Conservation (phyloP, 495 filamentous ascomycete species). For the Durotheca rogersii region DNA sequence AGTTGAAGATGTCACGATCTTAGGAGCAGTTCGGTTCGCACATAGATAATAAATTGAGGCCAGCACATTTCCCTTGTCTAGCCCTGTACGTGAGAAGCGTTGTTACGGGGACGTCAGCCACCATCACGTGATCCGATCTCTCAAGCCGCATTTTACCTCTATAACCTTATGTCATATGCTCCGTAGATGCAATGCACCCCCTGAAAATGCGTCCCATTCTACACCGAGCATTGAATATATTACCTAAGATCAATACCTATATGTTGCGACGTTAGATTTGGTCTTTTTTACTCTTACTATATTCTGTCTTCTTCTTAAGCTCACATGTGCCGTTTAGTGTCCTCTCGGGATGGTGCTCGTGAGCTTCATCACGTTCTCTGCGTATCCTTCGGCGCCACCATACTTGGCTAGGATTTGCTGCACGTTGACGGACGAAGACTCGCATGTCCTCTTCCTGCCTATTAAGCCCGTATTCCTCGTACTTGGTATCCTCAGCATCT, state of each 20-base stretch:
- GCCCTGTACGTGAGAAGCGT: constrained; percentile 25
- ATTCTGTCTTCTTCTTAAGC: constrained; percentile 5
- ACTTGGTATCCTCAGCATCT: constrained; percentile 82
- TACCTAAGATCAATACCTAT: too few species aligned
- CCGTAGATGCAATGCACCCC: background rate
- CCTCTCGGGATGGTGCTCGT: constrained; percentile 40
- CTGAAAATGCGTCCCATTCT: background rate
- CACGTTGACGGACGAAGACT: constrained; percentile 30
- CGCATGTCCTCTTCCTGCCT: constrained; percentile 52
- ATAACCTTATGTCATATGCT: constrained; percentile 3
- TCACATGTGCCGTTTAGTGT: constrained; percentile 44
- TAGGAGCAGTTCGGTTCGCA: constrained; percentile 18
- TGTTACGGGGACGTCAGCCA: constrained; percentile 32
- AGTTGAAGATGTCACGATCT: constrained; percentile 33
- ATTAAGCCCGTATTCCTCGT: constrained; percentile 82
- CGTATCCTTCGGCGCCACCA: constrained; percentile 58
- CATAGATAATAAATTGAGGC: constrained; percentile 26
- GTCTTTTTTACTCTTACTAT: background rate
- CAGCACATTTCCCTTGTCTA: constrained; percentile 20
- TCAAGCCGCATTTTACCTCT: constrained; percentile 7
- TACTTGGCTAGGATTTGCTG: constrained; percentile 47
- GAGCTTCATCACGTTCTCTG: constrained; percentile 55
- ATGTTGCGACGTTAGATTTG: too few species aligned
- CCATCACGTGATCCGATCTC: constrained; percentile 33
- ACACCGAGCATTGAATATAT: too few species aligned